Evolutionary conservation across 768 basidiomycete species (phyloP), one percentile per base, ranked within the genome.

Genomic region (Tephrocybe sp.): DNA sequence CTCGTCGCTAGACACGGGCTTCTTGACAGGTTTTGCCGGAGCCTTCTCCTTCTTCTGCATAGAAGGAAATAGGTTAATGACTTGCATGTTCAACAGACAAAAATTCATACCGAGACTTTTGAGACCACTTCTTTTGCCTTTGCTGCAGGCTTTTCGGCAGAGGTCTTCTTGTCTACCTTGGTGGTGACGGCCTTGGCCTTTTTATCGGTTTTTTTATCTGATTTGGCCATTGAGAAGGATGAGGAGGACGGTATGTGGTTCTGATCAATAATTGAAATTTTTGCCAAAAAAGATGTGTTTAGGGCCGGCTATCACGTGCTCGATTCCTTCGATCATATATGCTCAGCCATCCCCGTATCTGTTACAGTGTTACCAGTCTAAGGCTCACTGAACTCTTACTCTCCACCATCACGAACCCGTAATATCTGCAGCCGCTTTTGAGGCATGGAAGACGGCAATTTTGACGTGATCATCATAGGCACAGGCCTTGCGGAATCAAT

Each of bases 401-500:
- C 26, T 7, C 26, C 26, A 26, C 26, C 26, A 7, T 26, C 26
- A 7, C 26, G 26, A 26, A 26, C 26, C 7, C 26, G 26, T 7
- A 26, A 26, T 26, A 4, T 44, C 32, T 9, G 13, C 4, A 3
- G 13, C 19, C 4, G 17, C 5, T 7, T 35, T 33, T 8, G 1
- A 35, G 35, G 10, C 17, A 72, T 71, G 73, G 68, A 70, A 34
- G 72, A 75, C 52, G 65, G 68, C 52, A 62, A 70, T 33, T 87
- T 89, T 56, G 87, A 92, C 56, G 79, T 80, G 26, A 72, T 87
- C 34, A 71, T 91, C 35, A 65, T 90, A 40, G 88, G 89, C 4
- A 91, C 89, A n/a, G 89, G 87, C 1, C 71, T 98, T 4, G 77
- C 86, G 32, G 86, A 95, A 62, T 92, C 92, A 10, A 91, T 98